These are phyloP conservation scores for Stentor coeruleus DNA, from an alignment of 73 alveolate species.

Conservation along the genomic window DNA sequence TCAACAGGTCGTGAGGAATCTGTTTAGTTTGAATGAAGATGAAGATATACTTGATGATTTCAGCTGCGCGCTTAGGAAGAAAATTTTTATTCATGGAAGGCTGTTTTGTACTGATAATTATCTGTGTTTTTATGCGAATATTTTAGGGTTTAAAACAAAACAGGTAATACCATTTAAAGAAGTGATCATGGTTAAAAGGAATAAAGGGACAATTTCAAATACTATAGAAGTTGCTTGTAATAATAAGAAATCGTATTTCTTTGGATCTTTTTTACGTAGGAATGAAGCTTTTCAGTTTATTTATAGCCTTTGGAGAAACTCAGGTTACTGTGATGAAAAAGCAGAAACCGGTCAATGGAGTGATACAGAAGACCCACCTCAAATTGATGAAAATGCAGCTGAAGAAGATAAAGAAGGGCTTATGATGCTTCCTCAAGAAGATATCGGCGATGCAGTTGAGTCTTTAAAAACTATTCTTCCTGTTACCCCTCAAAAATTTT, in stretches of 20 bases:
- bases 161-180: slow-evolving; percentile 59
- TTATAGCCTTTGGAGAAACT: slow-evolving; percentile 50
- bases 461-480: slow-evolving; percentile 18
- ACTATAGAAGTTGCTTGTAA: slow-evolving; percentile 33
- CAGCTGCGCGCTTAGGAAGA: slow-evolving; percentile 63
- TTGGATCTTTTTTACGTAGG: slow-evolving; percentile 41
- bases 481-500: slow-evolving; percentile 19
- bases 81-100: slow-evolving; percentile 63
- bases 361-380: slow-evolving; percentile 36
- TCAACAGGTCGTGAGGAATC: slow-evolving; percentile 51
- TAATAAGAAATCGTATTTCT: slow-evolving; percentile 34
- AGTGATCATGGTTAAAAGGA: slow-evolving; percentile 45
- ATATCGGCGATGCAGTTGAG: slow-evolving; percentile 7
- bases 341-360: slow-evolving; percentile 29
- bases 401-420: slow-evolving; percentile 26
- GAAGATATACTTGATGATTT: slow-evolving; percentile 83
- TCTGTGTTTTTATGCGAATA: slow-evolving; percentile 68
- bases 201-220: slow-evolving; percentile 40
- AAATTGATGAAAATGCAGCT: neutral
- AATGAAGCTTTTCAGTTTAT: slow-evolving; percentile 42
- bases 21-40: slow-evolving; percentile 60
- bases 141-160: slow-evolving; percentile 60
- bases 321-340: slow-evolving; percentile 39
- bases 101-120: slow-evolving; percentile 74
- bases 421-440: slow-evolving; percentile 1